phyloP scores from a whole-genome alignment of 208 protist species.

The Paratrypanosoma confusum region DNA sequence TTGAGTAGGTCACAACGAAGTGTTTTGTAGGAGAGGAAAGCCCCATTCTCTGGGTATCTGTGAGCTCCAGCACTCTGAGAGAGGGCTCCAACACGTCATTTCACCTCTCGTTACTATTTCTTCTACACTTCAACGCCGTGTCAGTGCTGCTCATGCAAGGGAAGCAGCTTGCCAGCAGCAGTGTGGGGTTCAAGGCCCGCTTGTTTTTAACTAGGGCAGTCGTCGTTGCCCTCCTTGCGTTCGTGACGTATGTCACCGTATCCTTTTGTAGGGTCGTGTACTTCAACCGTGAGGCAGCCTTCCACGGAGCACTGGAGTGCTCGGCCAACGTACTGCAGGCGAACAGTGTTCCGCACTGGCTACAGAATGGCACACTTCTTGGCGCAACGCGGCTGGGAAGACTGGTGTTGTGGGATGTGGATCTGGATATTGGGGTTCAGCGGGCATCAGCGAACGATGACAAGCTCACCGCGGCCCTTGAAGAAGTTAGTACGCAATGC shows the following conservation, averaged over 20 bases:
- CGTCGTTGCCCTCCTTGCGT: constrained; percentile 29
- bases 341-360: constrained; percentile 32
- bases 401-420: constrained; percentile 75
- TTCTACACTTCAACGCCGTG: too few species aligned
- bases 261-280: constrained; percentile 64
- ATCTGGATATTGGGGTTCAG: constrained; percentile 60
- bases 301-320: constrained; percentile 49
- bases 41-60: too few species aligned
- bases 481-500: constrained; percentile 30
- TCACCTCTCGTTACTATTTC: too few species aligned
- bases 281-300: constrained; percentile 52
- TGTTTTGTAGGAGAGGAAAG: too few species aligned
- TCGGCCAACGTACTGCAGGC: constrained; percentile 26
- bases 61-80: too few species aligned
- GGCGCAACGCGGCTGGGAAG: constrained; percentile 48
- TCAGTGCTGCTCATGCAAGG: too few species aligned
- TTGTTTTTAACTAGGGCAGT: constrained; percentile 33
- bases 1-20: too few species aligned
- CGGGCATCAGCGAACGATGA: not conserved
- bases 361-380: constrained; percentile 72
- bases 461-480: constrained; percentile 4
- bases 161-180: too few species aligned
- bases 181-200: too few species aligned
- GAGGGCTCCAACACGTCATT: too few species aligned
- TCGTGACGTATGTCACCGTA: constrained; percentile 47